These are phyloP conservation scores for Funneliformis mosseae DNA, from an alignment of 192 early-diverging fungal genomes.

Conservation along the genomic window DNA sequence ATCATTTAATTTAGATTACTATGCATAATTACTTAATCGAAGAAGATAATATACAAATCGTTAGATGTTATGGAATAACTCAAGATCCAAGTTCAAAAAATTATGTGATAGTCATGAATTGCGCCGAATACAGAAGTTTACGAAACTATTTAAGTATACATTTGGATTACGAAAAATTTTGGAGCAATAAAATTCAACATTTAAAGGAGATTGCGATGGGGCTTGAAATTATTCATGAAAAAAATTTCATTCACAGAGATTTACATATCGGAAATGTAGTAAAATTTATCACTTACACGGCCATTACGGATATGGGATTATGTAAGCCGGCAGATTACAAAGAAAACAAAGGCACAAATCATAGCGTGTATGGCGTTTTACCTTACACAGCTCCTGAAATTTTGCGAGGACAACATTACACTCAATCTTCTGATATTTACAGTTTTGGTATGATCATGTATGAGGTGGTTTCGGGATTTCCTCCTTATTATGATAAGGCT, in stretches of 20 bases:
- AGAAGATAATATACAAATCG: not conserved
- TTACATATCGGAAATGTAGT: constrained; percentile 25
- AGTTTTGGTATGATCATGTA: constrained; percentile 18
- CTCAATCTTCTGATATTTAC: constrained; percentile 27
- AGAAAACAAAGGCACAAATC: not conserved
- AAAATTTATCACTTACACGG: not conserved
- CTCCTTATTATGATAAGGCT: constrained; percentile 1
- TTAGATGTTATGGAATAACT: constrained; percentile 12
- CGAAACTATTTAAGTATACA: not conserved
- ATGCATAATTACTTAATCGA: not conserved
- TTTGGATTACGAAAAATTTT: not conserved
- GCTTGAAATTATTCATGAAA: not conserved
- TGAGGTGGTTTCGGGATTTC: not conserved
- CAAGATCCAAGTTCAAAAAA: not conserved
- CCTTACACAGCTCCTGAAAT: constrained; percentile 29
- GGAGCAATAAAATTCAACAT: not conserved
- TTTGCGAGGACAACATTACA: constrained; percentile 7
- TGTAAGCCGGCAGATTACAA: not conserved
- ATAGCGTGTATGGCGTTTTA: constrained; percentile 6
- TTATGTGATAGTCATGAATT: constrained; percentile 1
- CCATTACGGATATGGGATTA: constrained; percentile 16
- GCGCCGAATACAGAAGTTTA: not conserved
- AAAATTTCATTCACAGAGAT: not conserved
- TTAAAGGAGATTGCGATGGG: not conserved
- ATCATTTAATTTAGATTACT: not conserved